Evolutionary conservation across 225 moss, liverwort and hornwort genomes (phyloP), one percentile per base, ranked within the genome.

Genomic region (Neckera pumila): DNA sequence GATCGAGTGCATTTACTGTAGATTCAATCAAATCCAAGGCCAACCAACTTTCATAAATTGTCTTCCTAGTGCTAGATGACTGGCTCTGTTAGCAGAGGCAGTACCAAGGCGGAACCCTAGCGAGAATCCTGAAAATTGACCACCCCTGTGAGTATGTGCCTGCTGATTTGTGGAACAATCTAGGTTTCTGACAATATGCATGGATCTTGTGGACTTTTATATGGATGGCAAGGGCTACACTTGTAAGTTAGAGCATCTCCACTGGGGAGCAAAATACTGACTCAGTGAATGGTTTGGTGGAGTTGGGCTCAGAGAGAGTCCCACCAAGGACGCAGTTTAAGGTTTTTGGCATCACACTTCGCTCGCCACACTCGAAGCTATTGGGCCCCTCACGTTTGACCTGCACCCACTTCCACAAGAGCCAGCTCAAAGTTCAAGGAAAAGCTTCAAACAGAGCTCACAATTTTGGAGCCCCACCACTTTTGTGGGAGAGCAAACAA

Each of bases 401-500:
- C 6, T 21, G 21, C 6, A 2, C 10, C n/a, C 6, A 73, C 10
- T 45, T 28, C 2, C 1, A 1, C 10, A 28, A 72, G 28, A 72
- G 15, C 4, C 10, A 0, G 0, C 6, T 40, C 26, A 43, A 43
- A 43, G 17, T 43, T 17, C 3, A 72, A 2, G 6, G 0, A 25
- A 28, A 43, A 17, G 28, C 3, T 28, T 28, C 27, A 16, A 72
- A 17, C n/a, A 16, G 3, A 43, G 6, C 5, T 28, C 1, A 2
- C 0, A 5, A 1, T 43, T 42, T 71, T 9, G 3, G 15, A 42
- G 3, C 1, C 9, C 0, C 1, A 1, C 1, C 2, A 3, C 1
- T 15, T 71, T 0, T 27, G 3, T 15, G n/a, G 2, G 9, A 40
- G 4, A 25, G 0, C 3, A 70, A 1, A 70, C 2, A 40, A 5